Conservation (phyloP, 169 alveolate species). For the Neospora caninum region DNA sequence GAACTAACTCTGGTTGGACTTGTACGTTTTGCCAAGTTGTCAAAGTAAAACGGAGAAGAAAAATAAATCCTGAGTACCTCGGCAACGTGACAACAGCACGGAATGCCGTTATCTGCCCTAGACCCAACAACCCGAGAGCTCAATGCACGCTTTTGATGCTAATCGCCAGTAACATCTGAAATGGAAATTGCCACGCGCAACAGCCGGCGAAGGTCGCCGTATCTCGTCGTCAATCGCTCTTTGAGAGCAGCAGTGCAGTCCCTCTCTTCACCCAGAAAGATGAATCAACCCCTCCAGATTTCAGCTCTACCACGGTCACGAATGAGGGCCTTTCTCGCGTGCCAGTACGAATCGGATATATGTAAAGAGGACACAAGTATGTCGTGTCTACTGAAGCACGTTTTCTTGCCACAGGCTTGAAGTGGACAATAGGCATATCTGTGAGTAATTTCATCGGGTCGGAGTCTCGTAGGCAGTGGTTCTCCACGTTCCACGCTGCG, state of each 20-base stretch:
- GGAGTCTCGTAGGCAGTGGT: slow-evolving; percentile 86
- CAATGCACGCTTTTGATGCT: too few relatives aligned
- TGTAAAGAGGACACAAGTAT: slow-evolving; percentile 92
- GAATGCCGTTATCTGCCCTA: too few relatives aligned
- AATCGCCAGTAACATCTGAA: too few relatives aligned
- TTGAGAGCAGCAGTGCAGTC: slow-evolving; percentile 90
- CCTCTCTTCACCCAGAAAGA: slow-evolving; percentile 94
- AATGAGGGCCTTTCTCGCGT: slow-evolving; percentile 86
- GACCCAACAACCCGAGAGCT: too few relatives aligned
- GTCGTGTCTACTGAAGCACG: slow-evolving; percentile 78
- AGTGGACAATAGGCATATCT: slow-evolving; percentile 91
- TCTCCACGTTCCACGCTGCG: slow-evolving; percentile 93
- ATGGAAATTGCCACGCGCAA: too few relatives aligned
- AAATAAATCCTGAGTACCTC: too few relatives aligned
- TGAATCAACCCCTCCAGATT: slow-evolving; percentile 81
- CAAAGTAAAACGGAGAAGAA: too few relatives aligned
- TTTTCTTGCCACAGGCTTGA: slow-evolving; percentile 90
- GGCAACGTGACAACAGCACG: too few relatives aligned
- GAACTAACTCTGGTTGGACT: too few relatives aligned
- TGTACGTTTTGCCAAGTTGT: too few relatives aligned
- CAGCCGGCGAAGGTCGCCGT: too few relatives aligned
- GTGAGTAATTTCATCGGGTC: slow-evolving; percentile 89
- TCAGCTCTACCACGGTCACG: slow-evolving; percentile 81
- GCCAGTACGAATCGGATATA: slow-evolving; percentile 82
- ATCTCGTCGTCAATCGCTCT: background rate